phyloP scores from a whole-genome alignment of 1,139 yeast genomes.

The Zygosaccharomyces pseudobailii region DNA sequence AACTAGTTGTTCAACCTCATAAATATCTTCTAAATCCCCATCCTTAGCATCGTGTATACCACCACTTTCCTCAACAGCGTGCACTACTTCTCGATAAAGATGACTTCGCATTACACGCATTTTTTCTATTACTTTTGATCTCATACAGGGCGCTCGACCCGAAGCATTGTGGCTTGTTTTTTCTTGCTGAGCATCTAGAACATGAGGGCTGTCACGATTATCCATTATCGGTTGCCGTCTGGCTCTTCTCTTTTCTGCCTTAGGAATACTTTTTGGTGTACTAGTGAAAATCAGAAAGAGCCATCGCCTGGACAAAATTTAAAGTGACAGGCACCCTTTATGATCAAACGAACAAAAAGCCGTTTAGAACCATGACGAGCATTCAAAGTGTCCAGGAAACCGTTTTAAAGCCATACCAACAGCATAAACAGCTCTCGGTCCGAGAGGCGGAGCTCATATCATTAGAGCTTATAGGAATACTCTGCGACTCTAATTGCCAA shows the following conservation, averaged over 20 bases:
- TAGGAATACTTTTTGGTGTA: not conserved
- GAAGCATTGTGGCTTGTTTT: not conserved
- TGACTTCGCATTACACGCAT: not conserved
- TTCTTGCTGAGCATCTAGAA: not conserved
- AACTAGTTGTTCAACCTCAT: conserved; percentile 49
- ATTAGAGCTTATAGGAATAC: conserved; percentile 50
- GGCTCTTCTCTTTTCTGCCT: not conserved
- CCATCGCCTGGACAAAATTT: not conserved
- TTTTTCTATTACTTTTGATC: conserved; percentile 1
- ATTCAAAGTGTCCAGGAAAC: conserved; percentile 23
- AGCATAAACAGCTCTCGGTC: conserved; percentile 42
- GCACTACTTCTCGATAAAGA: conserved; percentile 1
- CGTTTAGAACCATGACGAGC: conserved; percentile 14
- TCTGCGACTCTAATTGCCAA: conserved; percentile 49
- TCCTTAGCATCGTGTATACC: not conserved
- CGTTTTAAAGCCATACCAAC: conserved; percentile 25
- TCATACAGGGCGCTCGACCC: not conserved
- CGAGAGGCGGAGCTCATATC: conserved; percentile 52
- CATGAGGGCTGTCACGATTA: not conserved
- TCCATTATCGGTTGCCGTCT: not conserved
- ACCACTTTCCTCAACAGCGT: conserved; percentile 2
- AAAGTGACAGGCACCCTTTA: not conserved
- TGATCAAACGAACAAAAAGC: not conserved
- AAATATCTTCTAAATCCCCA: conserved; percentile 21
- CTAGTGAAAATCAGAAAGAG: not conserved